Evolutionary conservation across 139 green algal genomes (phyloP).

Genomic region (Pycnococcus provasolii): DNA sequence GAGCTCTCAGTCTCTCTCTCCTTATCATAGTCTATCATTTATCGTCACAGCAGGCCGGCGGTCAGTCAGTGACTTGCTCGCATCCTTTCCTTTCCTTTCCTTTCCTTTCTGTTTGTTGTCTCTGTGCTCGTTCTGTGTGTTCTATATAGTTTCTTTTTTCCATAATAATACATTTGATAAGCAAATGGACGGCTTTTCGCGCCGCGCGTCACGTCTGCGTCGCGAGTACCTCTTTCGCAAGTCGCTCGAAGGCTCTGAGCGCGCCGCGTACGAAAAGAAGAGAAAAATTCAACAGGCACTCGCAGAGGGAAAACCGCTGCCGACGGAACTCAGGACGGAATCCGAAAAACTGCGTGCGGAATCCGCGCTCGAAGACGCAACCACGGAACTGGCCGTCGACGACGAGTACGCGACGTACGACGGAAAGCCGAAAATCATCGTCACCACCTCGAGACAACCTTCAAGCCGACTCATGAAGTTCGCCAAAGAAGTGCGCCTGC

Average conservation of each 20-base stretch:
- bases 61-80: no score
- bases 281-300: constrained; percentile 55
- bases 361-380: constrained; percentile 90
- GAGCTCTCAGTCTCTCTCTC: no score
- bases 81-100: no score
- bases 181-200: constrained; percentile 41
- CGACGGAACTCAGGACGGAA: constrained; percentile 75
- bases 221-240: constrained; percentile 96
- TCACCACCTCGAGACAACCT: constrained; percentile 90
- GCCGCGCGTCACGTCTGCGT: constrained; percentile 66
- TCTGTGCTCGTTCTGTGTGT: not conserved
- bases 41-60: no score
- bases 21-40: no score
- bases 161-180: not conserved
- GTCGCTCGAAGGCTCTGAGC: constrained; percentile 85
- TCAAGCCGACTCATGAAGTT: constrained; percentile 80
- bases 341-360: constrained; percentile 61
- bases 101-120: no score
- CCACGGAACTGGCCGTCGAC: constrained; percentile 68
- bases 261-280: constrained; percentile 87
- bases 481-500: constrained; percentile 92
- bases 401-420: constrained; percentile 91
- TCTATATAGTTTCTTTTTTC: constrained; percentile 1
- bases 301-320: constrained; percentile 89
- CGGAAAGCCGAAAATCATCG: constrained; percentile 76